Percentiles rank a stretch among this genome's conserved stretches.
Conservation (phyloP, 345 rosid species). For the Aethionema arabicum region DNA sequence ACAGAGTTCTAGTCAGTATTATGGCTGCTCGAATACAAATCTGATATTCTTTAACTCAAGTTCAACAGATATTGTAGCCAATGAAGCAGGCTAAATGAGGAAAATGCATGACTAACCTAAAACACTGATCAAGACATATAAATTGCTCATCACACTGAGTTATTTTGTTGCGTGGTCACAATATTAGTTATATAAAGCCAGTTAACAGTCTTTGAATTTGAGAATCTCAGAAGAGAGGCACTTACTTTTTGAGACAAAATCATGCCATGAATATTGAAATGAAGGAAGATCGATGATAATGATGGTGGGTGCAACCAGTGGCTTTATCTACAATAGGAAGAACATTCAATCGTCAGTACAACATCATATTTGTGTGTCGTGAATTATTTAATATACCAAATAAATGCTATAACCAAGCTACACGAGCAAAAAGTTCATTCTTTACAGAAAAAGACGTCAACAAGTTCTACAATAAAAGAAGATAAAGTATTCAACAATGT, state of each 20-base stretch:
- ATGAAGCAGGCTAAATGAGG: conserved; percentile 10
- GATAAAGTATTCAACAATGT: conserved; percentile 2
- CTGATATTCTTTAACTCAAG: conserved; percentile 1
- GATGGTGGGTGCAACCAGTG: conserved; percentile 76
- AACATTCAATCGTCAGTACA: conserved; percentile 17
- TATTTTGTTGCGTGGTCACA: conserved; percentile 1
- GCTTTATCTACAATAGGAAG: conserved; percentile 66
- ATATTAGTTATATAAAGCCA: conserved; percentile 1
- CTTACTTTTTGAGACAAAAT: conserved; percentile 82
- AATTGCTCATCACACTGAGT: conserved; percentile 11
- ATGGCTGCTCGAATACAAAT: conserved; percentile 13
- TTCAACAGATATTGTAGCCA: conserved; percentile 20
- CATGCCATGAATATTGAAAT: conserved; percentile 89
- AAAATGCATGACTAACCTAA: conserved; percentile 1
- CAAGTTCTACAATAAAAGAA: not conserved
- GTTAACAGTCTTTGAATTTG: not conserved
- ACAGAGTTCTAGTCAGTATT: conserved; percentile 23
- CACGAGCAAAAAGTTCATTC: not conserved
- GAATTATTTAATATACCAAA: not conserved
- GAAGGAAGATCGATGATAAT: conserved; percentile 46
- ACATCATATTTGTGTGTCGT: conserved; percentile 6
- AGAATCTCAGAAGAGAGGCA: conserved; percentile 19
- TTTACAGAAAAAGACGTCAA: conserved; percentile 2
- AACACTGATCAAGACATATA: not conserved
- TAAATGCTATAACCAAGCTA: not conserved